Conservation (phyloP, 106 monocot species). For the Allium fistulosum region DNA sequence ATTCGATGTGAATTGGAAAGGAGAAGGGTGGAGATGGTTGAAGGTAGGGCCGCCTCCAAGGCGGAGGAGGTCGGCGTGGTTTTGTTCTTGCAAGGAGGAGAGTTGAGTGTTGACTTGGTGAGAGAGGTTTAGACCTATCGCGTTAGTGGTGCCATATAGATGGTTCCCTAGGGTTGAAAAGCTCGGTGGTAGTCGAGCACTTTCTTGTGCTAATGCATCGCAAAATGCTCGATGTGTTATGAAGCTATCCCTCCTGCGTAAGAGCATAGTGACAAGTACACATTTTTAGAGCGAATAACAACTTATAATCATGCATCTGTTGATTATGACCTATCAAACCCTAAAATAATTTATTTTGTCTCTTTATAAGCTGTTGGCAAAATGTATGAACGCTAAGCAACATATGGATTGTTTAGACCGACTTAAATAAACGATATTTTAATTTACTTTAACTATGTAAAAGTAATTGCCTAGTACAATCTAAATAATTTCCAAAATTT, state of each 20-base stretch:
- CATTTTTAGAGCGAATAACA: too few species aligned
- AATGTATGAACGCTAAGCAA: too few species aligned
- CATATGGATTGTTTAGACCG: too few species aligned
- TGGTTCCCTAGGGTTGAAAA: constrained; percentile 15
- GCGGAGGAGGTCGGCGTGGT: not conserved
- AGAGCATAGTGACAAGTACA: too few species aligned
- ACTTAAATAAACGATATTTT: too few species aligned
- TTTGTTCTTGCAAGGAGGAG: constrained; percentile 13
- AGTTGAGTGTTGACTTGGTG: not conserved
- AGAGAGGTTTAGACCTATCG: not conserved
- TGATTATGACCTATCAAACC: too few species aligned
- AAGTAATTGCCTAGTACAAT: too few species aligned
- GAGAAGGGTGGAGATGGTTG: not conserved
- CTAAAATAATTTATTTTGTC: too few species aligned
- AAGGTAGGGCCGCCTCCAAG: not conserved
- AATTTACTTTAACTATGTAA: too few species aligned
- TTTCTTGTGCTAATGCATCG: constrained; percentile 23
- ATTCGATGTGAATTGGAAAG: not conserved
- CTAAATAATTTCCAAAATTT: too few species aligned
- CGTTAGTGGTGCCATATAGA: not conserved
- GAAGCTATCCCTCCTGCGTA: constrained; percentile 25
- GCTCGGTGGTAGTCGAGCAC: constrained; percentile 11
- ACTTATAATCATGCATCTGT: too few species aligned
- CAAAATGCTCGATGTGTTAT: constrained; percentile 29
- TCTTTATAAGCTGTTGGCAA: too few species aligned